Conservation (phyloP, 2,329 filamentous ascomycete species). For the Trichoderma koningii region DNA sequence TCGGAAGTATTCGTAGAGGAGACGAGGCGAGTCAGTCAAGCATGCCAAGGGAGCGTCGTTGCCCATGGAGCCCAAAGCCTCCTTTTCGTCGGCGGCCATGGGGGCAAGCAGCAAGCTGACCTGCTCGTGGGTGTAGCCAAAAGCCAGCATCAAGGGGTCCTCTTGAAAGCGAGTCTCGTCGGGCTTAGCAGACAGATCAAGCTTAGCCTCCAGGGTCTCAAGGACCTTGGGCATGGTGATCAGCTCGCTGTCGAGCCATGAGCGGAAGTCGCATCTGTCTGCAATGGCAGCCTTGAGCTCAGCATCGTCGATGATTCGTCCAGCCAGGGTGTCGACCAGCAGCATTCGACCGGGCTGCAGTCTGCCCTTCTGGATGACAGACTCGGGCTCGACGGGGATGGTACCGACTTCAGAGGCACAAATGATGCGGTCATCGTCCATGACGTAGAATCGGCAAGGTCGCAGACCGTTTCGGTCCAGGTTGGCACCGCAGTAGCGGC, state of each 20-base stretch:
- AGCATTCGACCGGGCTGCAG: slow-evolving; percentile 95
- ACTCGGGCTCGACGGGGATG: slow-evolving; percentile 86
- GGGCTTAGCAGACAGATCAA: slow-evolving; percentile 68
- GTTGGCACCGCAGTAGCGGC: slow-evolving; percentile 95
- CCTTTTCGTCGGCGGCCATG: slow-evolving; percentile 97
- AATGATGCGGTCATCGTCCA: slow-evolving; percentile 95
- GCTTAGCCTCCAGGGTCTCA: slow-evolving; percentile 58
- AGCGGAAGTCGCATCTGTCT: slow-evolving; percentile 81
- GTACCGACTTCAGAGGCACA: slow-evolving; percentile 96
- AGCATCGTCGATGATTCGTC: slow-evolving; percentile 90
- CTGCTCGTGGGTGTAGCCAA: slow-evolving; percentile 94
- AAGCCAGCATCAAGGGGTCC: slow-evolving; percentile 80
- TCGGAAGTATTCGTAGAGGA: slow-evolving; percentile 95
- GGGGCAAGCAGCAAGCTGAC: slow-evolving; percentile 87
- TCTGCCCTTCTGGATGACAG: slow-evolving; percentile 87
- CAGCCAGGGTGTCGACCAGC: slow-evolving; percentile 84
- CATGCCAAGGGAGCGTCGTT: slow-evolving; percentile 94
- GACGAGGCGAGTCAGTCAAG: slow-evolving; percentile 82
- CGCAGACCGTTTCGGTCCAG: slow-evolving; percentile 93
- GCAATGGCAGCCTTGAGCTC: slow-evolving; percentile 89
- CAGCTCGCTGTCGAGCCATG: slow-evolving; percentile 85
- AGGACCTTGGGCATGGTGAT: slow-evolving; percentile 77
- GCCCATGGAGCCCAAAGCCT: slow-evolving; percentile 95
- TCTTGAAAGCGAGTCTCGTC: slow-evolving; percentile 75
- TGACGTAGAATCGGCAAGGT: slow-evolving; percentile 95